A percentile compares a stretch with the other conserved stretches of the same genome.
phyloP scores from a whole-genome alignment of 805 yeast species.

The Candida parachauliodes region DNA sequence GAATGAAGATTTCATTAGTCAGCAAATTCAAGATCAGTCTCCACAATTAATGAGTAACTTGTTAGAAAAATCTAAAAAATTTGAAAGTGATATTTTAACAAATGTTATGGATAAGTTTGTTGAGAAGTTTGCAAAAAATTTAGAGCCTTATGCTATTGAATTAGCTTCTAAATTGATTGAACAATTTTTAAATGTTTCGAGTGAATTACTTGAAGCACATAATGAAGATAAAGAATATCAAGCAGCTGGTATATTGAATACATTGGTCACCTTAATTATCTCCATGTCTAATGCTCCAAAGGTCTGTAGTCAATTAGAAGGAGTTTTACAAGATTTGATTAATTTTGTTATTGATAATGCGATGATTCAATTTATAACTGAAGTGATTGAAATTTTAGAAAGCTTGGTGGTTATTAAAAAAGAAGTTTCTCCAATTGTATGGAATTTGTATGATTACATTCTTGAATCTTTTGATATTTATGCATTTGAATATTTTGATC shows the following conservation, averaged over 20 bases:
- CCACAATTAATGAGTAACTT: conserved; percentile 44
- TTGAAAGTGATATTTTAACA: conserved; percentile 42
- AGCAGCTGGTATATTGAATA: conserved; percentile 40
- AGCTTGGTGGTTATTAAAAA: conserved; percentile 53
- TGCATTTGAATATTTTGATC: conserved; percentile 57
- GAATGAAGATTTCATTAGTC: conserved; percentile 44
- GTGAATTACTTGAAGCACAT: conserved; percentile 44
- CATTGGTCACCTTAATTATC: conserved; percentile 40
- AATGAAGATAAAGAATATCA: conserved; percentile 40
- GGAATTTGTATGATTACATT: conserved; percentile 49
- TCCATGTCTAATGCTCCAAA: conserved; percentile 40
- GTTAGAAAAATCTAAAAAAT: conserved; percentile 41
- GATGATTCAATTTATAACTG: conserved; percentile 34
- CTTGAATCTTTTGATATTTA: conserved; percentile 55
- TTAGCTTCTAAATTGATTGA: conserved; percentile 53
- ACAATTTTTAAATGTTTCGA: conserved; percentile 69
- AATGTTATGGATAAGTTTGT: conserved; percentile 45
- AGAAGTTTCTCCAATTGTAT: conserved; percentile 46
- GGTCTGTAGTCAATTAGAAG: conserved; percentile 33
- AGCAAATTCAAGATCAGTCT: conserved; percentile 38
- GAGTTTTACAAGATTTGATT: conserved; percentile 30
- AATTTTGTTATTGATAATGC: conserved; percentile 37
- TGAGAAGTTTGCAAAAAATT: conserved; percentile 38
- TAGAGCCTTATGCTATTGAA: conserved; percentile 41
- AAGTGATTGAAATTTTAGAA: conserved; percentile 46